Evolutionary conservation across 306 rosid genomes (phyloP).

Genomic region (Prunus padus): DNA sequence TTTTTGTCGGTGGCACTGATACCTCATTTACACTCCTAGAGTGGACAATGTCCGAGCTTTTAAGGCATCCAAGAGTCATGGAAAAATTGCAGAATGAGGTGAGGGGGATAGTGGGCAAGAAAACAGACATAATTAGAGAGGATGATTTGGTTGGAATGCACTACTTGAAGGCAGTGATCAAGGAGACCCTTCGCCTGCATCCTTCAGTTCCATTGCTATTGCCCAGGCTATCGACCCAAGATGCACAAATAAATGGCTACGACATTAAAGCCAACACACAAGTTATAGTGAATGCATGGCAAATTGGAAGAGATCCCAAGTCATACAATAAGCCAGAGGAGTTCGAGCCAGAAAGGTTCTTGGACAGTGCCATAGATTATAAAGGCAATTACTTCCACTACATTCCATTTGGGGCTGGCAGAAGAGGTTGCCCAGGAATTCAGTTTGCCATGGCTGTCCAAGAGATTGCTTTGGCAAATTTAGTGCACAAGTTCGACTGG

Average conservation of each 20-base stretch:
- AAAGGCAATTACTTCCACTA: neutral
- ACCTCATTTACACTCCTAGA: neutral
- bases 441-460: neutral
- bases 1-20: constrained; percentile 1
- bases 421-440: neutral
- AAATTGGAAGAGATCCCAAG: neutral
- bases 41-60: constrained; percentile 3
- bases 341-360: neutral
- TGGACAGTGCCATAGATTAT: neutral
- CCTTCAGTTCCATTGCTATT: too few species aligned
- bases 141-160: neutral
- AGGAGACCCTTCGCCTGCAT: too few species aligned
- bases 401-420: neutral
- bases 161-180: neutral
- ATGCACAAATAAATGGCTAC: too few species aligned
- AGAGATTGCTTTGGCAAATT: neutral
- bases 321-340: neutral
- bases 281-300: too few species aligned
- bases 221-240: too few species aligned
- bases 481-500: neutral
- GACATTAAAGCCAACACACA: too few species aligned
- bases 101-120: neutral
- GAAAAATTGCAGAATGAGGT: constrained; percentile 8
- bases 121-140: neutral
- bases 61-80: neutral